Conservation (phyloP, 306 rosid species). For the Lagenaria siceraria region DNA sequence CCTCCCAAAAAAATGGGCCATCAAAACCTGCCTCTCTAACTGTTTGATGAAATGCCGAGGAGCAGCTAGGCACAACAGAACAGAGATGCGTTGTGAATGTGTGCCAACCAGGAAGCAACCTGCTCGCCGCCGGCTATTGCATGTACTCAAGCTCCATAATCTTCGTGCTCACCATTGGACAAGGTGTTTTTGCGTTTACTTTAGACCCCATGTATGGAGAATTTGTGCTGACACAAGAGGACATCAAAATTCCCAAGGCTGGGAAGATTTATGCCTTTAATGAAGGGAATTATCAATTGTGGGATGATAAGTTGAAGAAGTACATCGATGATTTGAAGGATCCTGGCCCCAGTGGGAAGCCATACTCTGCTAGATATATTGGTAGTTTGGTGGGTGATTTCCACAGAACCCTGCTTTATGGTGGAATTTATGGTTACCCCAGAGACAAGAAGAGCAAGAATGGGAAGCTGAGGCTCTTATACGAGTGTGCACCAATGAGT, state of each 20-base stretch:
- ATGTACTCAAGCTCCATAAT: conserved; percentile 93
- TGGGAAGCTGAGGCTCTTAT: conserved; percentile 87
- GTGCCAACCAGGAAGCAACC: conserved; percentile 96
- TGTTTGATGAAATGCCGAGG: neutral
- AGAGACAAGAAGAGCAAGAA: conserved; percentile 92
- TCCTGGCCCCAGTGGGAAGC: conserved; percentile 87
- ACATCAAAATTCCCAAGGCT: conserved; percentile 63
- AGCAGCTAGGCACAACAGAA: conserved; percentile 51
- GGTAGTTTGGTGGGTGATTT: conserved; percentile 96
- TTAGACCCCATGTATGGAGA: conserved; percentile 92
- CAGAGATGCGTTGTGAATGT: conserved; percentile 74
- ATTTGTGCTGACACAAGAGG: conserved; percentile 75
- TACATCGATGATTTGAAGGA: conserved; percentile 84
- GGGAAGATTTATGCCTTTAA: conserved; percentile 90
- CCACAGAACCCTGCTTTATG: conserved; percentile 78
- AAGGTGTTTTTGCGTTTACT: conserved; percentile 69
- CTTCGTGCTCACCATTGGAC: conserved; percentile 77
- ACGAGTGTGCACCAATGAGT: conserved; percentile 99
- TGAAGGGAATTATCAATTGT: conserved; percentile 87
- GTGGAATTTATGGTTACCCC: conserved; percentile 95
- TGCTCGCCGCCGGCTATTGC: conserved; percentile 98
- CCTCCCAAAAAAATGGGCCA: neutral
- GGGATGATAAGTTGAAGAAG: conserved; percentile 92
- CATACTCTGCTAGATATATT: conserved; percentile 88
- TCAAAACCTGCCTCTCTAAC: neutral